Conservation (phyloP, 345 rosid genomes). For the Rhodamnia rubescens region DNA sequence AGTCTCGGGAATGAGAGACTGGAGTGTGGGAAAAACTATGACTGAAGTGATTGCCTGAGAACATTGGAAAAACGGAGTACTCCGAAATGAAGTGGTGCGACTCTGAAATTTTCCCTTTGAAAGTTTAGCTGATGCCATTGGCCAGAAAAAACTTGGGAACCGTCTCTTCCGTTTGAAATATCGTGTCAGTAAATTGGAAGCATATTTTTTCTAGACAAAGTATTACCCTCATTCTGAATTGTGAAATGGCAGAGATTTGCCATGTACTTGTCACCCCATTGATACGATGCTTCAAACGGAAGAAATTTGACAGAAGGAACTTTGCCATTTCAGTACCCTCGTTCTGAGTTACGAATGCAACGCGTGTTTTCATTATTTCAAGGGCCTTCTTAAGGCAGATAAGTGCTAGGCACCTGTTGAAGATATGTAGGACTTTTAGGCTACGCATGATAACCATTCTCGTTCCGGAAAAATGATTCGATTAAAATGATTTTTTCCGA, state of each 20-base stretch:
- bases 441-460: too few relatives aligned
- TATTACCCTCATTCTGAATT: too few relatives aligned
- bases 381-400: not conserved
- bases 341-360: not conserved
- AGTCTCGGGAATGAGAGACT: not conserved
- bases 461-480: too few relatives aligned
- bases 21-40: not conserved
- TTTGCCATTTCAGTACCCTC: too few relatives aligned
- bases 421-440: not conserved
- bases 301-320: too few relatives aligned
- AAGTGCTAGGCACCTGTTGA: not conserved
- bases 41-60: not conserved
- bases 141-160: not conserved
- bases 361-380: not conserved
- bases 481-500: too few relatives aligned
- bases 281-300: too few relatives aligned
- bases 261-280: too few relatives aligned
- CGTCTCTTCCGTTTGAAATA: not conserved
- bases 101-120: not conserved
- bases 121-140: not conserved
- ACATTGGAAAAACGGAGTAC: not conserved
- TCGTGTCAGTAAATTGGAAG: not conserved
- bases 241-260: too few relatives aligned
- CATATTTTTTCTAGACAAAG: not conserved
- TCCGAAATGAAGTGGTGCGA: not conserved